phyloP scores from a whole-genome alignment of 2,329 filamentous ascomycete species.

The Fusarium verrucosum region DNA sequence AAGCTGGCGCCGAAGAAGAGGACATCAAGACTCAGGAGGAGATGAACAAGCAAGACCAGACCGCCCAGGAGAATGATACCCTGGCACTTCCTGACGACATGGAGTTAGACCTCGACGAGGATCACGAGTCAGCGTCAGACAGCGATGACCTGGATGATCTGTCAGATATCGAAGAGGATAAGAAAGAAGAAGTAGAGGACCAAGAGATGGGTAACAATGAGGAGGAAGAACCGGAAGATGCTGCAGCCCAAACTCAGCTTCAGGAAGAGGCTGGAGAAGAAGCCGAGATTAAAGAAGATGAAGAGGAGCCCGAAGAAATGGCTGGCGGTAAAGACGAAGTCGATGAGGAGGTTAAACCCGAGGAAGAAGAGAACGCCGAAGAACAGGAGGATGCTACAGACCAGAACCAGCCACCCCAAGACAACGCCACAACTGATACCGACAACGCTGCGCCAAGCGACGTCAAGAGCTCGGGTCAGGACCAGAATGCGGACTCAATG shows the following conservation, averaged over 20 bases:
- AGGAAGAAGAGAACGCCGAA: slow-evolving; percentile 64
- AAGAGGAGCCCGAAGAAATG: slow-evolving; percentile 62
- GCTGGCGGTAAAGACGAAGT: slow-evolving; percentile 54
- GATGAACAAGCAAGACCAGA: slow-evolving; percentile 71
- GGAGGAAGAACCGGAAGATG: slow-evolving; percentile 52
- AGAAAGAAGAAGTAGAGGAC: slow-evolving; percentile 49
- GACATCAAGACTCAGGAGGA: slow-evolving; percentile 65
- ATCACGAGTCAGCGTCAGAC: slow-evolving; percentile 64
- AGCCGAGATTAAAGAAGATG: slow-evolving; percentile 67
- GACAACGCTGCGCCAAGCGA: slow-evolving; percentile 73
- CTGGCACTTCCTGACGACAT: slow-evolving; percentile 89
- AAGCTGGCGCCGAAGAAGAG: slow-evolving; percentile 69
- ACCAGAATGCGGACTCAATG: slow-evolving; percentile 70
- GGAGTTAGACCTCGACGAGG: slow-evolving; percentile 82
- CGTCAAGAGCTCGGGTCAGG: slow-evolving; percentile 70
- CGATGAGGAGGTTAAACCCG: slow-evolving; percentile 54
- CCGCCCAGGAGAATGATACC: slow-evolving; percentile 82
- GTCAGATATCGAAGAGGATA: slow-evolving; percentile 61
- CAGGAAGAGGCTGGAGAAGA: slow-evolving; percentile 51
- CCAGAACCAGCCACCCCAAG: slow-evolving; percentile 50
- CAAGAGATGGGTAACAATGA: slow-evolving; percentile 52
- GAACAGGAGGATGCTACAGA: slow-evolving; percentile 62
- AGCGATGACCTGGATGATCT: slow-evolving; percentile 69
- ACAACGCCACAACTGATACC: slow-evolving; percentile 62
- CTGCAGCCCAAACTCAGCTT: slow-evolving; percentile 51